Conservation (phyloP, 176 grass and related monocot species). For the Avena atlantica region DNA sequence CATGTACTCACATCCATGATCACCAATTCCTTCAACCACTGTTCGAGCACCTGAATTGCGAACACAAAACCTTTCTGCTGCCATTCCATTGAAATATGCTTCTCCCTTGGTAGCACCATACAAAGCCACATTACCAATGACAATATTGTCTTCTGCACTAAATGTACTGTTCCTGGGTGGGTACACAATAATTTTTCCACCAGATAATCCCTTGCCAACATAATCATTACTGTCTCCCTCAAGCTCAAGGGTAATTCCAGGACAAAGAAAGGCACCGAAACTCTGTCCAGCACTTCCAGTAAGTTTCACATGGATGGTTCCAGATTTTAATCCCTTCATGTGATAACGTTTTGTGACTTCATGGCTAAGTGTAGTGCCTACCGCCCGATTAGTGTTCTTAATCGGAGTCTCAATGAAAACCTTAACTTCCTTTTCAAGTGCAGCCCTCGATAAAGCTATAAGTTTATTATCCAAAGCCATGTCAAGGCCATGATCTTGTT, state of each 20-base stretch:
- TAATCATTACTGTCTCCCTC: constrained; percentile 99
- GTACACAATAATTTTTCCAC: constrained; percentile 94
- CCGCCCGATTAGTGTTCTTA: constrained; percentile 80
- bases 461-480: constrained; percentile 89
- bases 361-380: constrained; percentile 95
- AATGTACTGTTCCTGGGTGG: constrained; percentile 83
- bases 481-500: constrained; percentile 91
- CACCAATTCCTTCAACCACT: constrained; percentile 98
- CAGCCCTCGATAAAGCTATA: constrained; percentile 66
- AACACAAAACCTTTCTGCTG: constrained; percentile 96
- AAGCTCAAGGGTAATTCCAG: constrained; percentile 94
- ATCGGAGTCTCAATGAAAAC: constrained; percentile 80
- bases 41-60: constrained; percentile 96
- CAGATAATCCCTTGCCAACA: constrained; percentile 97
- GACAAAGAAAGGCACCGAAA: constrained; percentile 90
- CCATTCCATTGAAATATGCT: constrained; percentile 99
- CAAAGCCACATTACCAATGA: constrained; percentile 97
- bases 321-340: constrained; percentile 71
- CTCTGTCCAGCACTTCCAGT: constrained; percentile 93
- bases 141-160: constrained; percentile 90
- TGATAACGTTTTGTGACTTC: constrained; percentile 93
- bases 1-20: constrained; percentile 99
- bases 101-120: constrained; percentile 95
- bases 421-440: constrained; percentile 70
- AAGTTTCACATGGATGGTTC: constrained; percentile 90